These are phyloP conservation scores for Apiospora koreana DNA, from an alignment of 2,329 filamentous ascomycete genomes.

Conservation along the genomic window DNA sequence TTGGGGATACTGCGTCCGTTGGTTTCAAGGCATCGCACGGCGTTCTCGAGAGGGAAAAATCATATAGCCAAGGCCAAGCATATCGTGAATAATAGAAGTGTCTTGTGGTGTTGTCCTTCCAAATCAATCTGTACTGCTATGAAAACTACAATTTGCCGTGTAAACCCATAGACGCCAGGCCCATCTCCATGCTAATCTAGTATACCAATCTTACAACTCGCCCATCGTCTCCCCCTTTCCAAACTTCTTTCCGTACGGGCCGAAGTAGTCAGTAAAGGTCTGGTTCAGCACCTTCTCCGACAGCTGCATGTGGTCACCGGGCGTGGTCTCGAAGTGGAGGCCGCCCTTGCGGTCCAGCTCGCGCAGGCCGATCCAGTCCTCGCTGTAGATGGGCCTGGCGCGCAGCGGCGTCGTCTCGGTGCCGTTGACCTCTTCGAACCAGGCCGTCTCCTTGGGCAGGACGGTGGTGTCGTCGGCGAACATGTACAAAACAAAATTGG, in stretches of 20 bases:
- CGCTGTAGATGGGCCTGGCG: slow-evolving; percentile 72
- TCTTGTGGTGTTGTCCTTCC: slow-evolving; percentile 9
- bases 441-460: slow-evolving; percentile 85
- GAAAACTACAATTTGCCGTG: neutral
- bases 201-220: slow-evolving; percentile 37
- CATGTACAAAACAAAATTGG: slow-evolving; percentile 84
- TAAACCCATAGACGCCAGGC: neutral
- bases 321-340: slow-evolving; percentile 71
- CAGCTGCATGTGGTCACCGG: slow-evolving; percentile 84
- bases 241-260: slow-evolving; percentile 47
- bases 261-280: slow-evolving; percentile 69
- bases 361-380: slow-evolving; percentile 92
- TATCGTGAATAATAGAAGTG: slow-evolving; percentile 5
- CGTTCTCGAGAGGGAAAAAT: slow-evolving; percentile 15
- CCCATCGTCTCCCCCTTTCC: slow-evolving; percentile 28
- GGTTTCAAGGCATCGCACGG: slow-evolving; percentile 15
- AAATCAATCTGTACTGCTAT: neutral
- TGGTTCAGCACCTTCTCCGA: slow-evolving; percentile 64
- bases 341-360: slow-evolving; percentile 76
- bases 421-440: slow-evolving; percentile 85
- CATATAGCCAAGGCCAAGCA: slow-evolving; percentile 2
- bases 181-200: neutral
- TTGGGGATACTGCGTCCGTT: slow-evolving; percentile 11
- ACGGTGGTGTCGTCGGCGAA: slow-evolving; percentile 86
- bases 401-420: slow-evolving; percentile 68